Conservation (phyloP, 2,329 filamentous ascomycete species). For the Alternaria postmessia region DNA sequence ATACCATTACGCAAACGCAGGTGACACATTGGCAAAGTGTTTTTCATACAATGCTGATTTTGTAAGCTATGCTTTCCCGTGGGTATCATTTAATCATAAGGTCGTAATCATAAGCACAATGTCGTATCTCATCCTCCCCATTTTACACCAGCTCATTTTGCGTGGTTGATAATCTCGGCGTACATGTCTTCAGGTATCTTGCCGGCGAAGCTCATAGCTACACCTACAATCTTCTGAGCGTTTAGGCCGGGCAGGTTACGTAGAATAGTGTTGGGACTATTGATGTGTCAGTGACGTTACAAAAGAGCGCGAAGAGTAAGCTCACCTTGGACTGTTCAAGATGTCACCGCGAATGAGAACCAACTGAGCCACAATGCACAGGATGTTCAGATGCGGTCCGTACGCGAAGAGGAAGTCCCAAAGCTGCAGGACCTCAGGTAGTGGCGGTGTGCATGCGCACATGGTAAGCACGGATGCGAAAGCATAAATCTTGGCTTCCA, state of each 20-base stretch:
- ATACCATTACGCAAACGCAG: neutral
- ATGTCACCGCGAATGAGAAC: constrained; percentile 87
- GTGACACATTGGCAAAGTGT: neutral
- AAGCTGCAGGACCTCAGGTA: constrained; percentile 89
- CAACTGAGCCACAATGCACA: constrained; percentile 95
- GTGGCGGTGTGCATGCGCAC: constrained; percentile 91
- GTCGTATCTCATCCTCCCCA: neutral
- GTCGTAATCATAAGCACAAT: constrained; percentile 16
- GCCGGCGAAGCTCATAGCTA: constrained; percentile 84
- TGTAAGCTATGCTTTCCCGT: neutral
- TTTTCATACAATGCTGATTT: neutral
- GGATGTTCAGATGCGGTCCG: constrained; percentile 89
- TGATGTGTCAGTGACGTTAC: constrained; percentile 25
- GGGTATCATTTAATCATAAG: constrained; percentile 17
- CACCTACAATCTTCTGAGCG: constrained; percentile 81
- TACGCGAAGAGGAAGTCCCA: constrained; percentile 99
- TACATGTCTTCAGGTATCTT: constrained; percentile 93
- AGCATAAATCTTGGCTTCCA: constrained; percentile 93
- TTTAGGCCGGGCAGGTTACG: constrained; percentile 85
- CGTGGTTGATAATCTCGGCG: constrained; percentile 86
- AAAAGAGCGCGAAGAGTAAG: neutral
- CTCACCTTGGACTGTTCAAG: constrained; percentile 81
- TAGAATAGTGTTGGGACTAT: constrained; percentile 90
- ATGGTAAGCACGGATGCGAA: constrained; percentile 95
- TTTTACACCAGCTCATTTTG: constrained; percentile 62